Percentiles rank a stretch among this genome's conserved stretches.
Evolutionary conservation across 2,329 filamentous ascomycete genomes (phyloP).

Genomic region (Fusarium sp.): DNA sequence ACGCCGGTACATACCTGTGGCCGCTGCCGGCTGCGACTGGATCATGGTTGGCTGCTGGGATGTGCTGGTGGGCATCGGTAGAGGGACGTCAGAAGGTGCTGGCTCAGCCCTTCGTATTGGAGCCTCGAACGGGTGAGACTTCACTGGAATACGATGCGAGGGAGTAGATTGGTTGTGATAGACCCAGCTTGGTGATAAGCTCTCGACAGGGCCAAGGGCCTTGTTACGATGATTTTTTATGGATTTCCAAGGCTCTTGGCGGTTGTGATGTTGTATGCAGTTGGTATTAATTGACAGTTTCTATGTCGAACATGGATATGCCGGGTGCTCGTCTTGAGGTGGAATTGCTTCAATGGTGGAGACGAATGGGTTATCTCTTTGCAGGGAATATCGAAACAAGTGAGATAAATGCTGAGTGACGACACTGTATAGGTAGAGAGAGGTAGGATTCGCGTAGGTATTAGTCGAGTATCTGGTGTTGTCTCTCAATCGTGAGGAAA

Average conservation of each 20-base stretch:
- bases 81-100: conserved; percentile 15
- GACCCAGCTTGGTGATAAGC: conserved; percentile 4
- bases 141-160: neutral
- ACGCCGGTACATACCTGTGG: conserved; percentile 38
- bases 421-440: conserved; percentile 2
- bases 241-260: conserved; percentile 20
- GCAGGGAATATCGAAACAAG: conserved; percentile 11
- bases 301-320: conserved; percentile 20
- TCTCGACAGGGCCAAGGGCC: conserved; percentile 5
- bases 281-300: conserved; percentile 17
- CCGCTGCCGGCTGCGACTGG: conserved; percentile 35
- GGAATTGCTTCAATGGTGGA: conserved; percentile 25
- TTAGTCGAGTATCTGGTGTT: neutral
- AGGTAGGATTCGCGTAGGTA: conserved; percentile 1
- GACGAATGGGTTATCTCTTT: conserved; percentile 8
- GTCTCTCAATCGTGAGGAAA: neutral
- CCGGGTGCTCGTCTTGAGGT: neutral
- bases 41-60: conserved; percentile 42
- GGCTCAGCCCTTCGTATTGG: conserved; percentile 30
- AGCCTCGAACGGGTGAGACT: conserved; percentile 15
- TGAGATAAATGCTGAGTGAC: neutral
- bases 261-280: conserved; percentile 3
- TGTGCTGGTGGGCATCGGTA: conserved; percentile 26
- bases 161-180: conserved; percentile 7
- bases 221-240: conserved; percentile 7